These are phyloP conservation scores for Pleurotus tuoliensis DNA, from an alignment of 768 basidiomycete species.

Conservation along the genomic window DNA sequence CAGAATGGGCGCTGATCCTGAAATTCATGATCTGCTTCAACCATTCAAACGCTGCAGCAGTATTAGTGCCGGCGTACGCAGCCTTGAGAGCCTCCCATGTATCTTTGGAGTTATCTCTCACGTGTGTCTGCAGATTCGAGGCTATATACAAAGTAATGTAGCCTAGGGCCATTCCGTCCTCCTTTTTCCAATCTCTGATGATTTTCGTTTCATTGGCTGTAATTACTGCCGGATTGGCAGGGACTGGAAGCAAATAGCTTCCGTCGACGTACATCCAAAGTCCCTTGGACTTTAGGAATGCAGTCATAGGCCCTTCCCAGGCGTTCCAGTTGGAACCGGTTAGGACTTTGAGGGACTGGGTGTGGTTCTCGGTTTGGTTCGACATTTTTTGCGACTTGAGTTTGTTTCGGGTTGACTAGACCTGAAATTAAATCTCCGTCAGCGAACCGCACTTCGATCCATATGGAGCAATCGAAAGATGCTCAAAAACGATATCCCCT, in stretches of 20 bases:
- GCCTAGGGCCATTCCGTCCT: background rate
- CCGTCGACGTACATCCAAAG: background rate
- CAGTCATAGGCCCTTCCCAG: background rate
- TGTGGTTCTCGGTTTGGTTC: background rate
- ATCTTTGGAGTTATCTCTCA: background rate
- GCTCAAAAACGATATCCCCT: background rate
- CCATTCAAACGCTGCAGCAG: background rate
- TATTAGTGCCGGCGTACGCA: background rate
- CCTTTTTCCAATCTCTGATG: background rate
- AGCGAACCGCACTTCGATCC: background rate
- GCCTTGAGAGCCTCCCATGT: background rate
- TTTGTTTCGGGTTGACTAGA: background rate
- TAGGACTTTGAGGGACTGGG: background rate
- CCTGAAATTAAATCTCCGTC: background rate
- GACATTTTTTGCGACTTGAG: background rate
- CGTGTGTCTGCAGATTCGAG: background rate
- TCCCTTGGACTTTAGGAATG: background rate
- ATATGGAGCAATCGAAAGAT: background rate
- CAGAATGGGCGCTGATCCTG: background rate
- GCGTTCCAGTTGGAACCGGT: background rate
- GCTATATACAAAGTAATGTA: background rate
- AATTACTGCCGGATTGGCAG: background rate
- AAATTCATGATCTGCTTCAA: background rate
- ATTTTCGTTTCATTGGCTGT: background rate
- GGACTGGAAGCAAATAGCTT: background rate